Base-by-base conservation (phyloP, 345 rosid species). In the Brassica cretica region DNA sequence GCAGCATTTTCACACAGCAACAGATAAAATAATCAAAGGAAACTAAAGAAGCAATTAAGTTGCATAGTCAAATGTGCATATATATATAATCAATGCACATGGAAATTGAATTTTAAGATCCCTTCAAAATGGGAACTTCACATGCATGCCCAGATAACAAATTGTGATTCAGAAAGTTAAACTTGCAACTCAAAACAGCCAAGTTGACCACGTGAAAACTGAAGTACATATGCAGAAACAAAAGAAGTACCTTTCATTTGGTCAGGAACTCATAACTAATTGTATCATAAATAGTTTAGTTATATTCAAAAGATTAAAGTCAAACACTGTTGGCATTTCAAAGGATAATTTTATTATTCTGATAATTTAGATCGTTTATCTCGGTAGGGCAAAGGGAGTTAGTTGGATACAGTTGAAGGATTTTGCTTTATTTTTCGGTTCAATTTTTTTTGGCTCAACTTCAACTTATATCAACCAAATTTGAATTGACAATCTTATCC, bases 171-270 rank as follows among this genome's bases (percentile, higher is more conserved):
- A 2, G 32, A 64, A 35, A 12, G 3, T 56, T n/a, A 19, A 15
- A 8, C 24, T 49, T 59, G 77, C 56, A 59, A 19, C 62, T 46
- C 51, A 8, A 66, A 71, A 51, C 16, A 18, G 19, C 62, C 14
- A 61, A 66, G 63, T 21, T 60, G 81, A 59, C 56, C 73, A 78
- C 33, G 77, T 60, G 46, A 66, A 58, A 72, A 27, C 30, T 67
- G 18, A 61, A 49, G 74, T 78, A 73, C 74, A 78, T 60, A 58
- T 10, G 70, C 33, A 58, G 58, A 33, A 67, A 78, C 81, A 72
- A 78, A 78, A 46, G 4, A 66, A 15, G 73, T 16, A 71, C 67
- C 2, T 37, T 58, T 24, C 69, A 33, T 41, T 49, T 44, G 11
- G 58, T 46, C 56, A 46, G 55, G 11, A 60, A 58, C 7, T 60